Conservation (phyloP, 2,329 filamentous ascomycete species). For the Aspergillus sojae region DNA sequence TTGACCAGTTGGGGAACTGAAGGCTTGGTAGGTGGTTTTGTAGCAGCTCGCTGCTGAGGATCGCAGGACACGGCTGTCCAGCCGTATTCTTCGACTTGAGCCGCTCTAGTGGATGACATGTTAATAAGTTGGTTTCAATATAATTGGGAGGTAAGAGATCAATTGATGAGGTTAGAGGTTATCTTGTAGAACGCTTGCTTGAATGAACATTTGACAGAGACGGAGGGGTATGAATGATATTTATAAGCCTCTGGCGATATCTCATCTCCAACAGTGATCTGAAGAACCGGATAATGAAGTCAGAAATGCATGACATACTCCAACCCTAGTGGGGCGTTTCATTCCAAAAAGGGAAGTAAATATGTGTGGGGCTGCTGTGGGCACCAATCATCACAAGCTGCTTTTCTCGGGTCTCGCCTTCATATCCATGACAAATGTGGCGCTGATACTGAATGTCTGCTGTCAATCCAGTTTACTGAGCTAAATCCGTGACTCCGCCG, state of each 20-base stretch:
- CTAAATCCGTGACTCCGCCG: not conserved
- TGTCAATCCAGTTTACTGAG: not conserved
- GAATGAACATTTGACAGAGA: not conserved
- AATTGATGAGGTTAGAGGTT: too few species aligned
- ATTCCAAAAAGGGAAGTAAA: not conserved
- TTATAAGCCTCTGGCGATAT: not conserved
- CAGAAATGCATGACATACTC: not conserved
- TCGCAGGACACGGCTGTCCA: not conserved
- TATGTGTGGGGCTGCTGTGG: not conserved
- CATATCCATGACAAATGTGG: not conserved
- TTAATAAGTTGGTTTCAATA: too few species aligned
- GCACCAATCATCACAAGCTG: not conserved
- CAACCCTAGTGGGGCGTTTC: not conserved
- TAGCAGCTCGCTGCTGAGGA: not conserved
- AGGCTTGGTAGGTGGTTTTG: not conserved
- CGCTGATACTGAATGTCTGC: not conserved
- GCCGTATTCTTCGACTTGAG: not conserved
- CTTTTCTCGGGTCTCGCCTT: not conserved
- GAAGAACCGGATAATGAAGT: not conserved
- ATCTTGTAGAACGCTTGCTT: not conserved
- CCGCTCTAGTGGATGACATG: not conserved
- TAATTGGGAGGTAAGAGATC: too few species aligned
- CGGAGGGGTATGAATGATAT: not conserved
- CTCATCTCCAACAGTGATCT: not conserved
- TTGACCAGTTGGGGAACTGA: conserved; percentile 1